Evolutionary conservation across 768 basidiomycete species (phyloP).

Genomic region (Panaeolus cyanescens): DNA sequence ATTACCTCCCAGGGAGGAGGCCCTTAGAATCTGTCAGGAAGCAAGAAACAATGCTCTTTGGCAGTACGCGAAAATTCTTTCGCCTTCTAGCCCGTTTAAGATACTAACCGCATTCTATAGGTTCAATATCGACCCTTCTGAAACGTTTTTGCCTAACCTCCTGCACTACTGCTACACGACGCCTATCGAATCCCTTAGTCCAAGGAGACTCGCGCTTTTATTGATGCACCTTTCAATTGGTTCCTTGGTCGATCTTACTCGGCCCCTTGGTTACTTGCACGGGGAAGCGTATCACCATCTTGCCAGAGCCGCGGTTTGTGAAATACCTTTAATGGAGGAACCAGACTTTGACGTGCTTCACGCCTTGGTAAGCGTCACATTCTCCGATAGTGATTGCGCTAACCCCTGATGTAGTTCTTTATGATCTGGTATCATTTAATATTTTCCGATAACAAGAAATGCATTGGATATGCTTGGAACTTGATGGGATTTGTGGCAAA

Average conservation of each 20-base stretch:
- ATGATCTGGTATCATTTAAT: slow-evolving; percentile 78
- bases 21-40: slow-evolving; percentile 60
- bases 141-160: slow-evolving; percentile 70
- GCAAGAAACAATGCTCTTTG: slow-evolving; percentile 70
- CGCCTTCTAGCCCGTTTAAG: slow-evolving; percentile 10
- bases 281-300: slow-evolving; percentile 70
- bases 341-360: slow-evolving; percentile 75
- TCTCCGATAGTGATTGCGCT: neutral
- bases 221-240: slow-evolving; percentile 77
- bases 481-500: slow-evolving; percentile 76
- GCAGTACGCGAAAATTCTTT: slow-evolving; percentile 52
- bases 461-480: slow-evolving; percentile 74
- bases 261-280: slow-evolving; percentile 54
- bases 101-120: slow-evolving; percentile 30
- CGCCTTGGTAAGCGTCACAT: slow-evolving; percentile 48
- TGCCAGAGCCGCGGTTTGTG: slow-evolving; percentile 67
- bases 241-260: slow-evolving; percentile 63
- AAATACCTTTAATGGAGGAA: slow-evolving; percentile 74
- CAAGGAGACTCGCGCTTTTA: slow-evolving; percentile 65
- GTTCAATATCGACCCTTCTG: slow-evolving; percentile 70
- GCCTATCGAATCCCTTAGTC: slow-evolving; percentile 59
- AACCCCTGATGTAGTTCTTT: slow-evolving; percentile 41
- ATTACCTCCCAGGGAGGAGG: slow-evolving; percentile 61
- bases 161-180: slow-evolving; percentile 69
- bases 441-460: slow-evolving; percentile 74